Percentiles rank a stretch among this genome's conserved stretches.
Evolutionary conservation across 2,329 filamentous ascomycete genomes (phyloP).

Genomic region (Colletotrichum karsti): DNA sequence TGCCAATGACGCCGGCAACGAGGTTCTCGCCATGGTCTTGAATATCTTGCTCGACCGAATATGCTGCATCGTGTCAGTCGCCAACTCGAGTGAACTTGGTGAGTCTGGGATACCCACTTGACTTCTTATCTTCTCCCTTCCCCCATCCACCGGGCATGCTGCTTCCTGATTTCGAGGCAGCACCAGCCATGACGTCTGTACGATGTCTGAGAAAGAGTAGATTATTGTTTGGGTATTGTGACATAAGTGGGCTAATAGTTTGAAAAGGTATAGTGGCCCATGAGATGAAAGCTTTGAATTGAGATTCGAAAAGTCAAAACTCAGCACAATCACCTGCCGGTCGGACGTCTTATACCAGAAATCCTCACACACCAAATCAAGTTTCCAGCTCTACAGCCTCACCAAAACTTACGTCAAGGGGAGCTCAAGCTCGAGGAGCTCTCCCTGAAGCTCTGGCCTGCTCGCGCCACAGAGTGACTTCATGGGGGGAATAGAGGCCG

Average conservation of each 20-base stretch:
- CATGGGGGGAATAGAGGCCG: conserved; percentile 21
- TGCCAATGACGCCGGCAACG: conserved; percentile 51
- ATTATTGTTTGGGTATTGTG: not conserved
- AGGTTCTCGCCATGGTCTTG: conserved; percentile 42
- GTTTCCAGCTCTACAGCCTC: conserved; percentile 23
- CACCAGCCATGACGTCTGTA: conserved; percentile 19
- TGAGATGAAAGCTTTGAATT: conserved; percentile 24
- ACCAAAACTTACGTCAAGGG: conserved; percentile 27
- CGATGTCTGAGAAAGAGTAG: not conserved
- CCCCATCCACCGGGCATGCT: conserved; percentile 37
- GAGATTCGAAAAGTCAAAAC: conserved; percentile 2
- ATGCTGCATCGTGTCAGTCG: not conserved
- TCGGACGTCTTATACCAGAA: conserved; percentile 30
- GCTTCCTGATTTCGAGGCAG: conserved; percentile 28
- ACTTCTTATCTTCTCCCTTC: conserved; percentile 40
- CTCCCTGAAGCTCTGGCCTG: conserved; percentile 18
- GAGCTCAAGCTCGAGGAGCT: conserved; percentile 25
- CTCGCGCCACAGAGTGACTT: conserved; percentile 31
- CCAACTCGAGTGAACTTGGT: fast-evolving
- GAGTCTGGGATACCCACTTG: conserved; percentile 37
- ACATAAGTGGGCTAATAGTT: conserved; percentile 9
- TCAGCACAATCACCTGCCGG: not conserved
- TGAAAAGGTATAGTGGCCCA: conserved; percentile 18
- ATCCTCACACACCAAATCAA: conserved; percentile 26
- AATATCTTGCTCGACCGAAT: conserved; percentile 26